A percentile compares a stretch with the other conserved stretches of the same genome.
Evolutionary conservation across 768 basidiomycete species (phyloP).

Genomic region (Cystobasidium tubakii): DNA sequence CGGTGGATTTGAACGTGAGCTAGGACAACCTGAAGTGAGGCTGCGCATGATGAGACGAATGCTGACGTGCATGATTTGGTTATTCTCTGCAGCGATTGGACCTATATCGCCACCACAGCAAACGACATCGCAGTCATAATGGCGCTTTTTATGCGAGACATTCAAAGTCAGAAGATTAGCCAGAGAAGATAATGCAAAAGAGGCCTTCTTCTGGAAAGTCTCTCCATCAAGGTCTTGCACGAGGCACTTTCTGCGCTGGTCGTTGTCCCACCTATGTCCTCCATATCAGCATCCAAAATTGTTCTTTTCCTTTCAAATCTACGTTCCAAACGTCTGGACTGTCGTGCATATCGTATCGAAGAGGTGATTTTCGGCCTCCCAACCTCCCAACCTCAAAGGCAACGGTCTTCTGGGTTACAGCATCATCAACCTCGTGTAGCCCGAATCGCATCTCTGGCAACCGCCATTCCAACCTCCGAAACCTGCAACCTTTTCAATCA

Average conservation of each 20-base stretch:
- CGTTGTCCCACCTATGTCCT: not conserved
- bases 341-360: conserved; percentile 18
- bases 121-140: not conserved
- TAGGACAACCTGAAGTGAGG: not conserved
- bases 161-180: not conserved
- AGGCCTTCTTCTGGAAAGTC: no score
- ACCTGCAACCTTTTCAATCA: not conserved
- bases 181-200: no score
- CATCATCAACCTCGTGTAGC: not conserved
- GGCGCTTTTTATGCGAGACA: not conserved
- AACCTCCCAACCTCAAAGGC: not conserved
- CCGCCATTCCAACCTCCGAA: not conserved
- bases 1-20: conserved; percentile 34
- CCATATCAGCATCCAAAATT: not conserved
- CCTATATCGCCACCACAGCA: conserved; percentile 27
- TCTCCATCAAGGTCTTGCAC: no score
- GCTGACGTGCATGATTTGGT: not conserved
- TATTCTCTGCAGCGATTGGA: conserved; percentile 23
- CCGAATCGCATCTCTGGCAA: no score
- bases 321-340: conserved; percentile 2
- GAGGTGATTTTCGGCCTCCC: not conserved
- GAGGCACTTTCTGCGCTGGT: no score
- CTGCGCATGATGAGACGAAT: not conserved
- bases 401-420: not conserved
- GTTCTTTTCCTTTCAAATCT: not conserved